Conservation (phyloP, 768 basidiomycete genomes). For the Rhizopogon rudus region DNA sequence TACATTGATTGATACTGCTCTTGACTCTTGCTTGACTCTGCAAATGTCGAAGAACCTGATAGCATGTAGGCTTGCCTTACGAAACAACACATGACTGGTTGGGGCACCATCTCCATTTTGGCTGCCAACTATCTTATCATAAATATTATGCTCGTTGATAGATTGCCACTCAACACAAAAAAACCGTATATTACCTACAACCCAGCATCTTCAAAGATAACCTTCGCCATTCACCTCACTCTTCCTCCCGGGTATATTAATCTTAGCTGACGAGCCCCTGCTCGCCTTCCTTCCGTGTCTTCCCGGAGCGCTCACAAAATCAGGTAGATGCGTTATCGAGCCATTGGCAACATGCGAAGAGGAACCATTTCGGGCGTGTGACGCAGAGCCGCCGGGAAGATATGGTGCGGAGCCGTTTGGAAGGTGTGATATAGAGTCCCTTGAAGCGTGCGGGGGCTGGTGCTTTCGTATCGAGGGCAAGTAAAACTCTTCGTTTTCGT, state of each 20-base stretch:
- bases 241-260: conserved; percentile 28
- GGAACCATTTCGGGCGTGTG: not conserved
- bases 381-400: not conserved
- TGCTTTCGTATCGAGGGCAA: conserved; percentile 53
- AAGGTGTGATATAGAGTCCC: not conserved
- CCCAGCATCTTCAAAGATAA: conserved; percentile 46
- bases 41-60: too few relatives aligned
- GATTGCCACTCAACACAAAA: not conserved
- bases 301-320: conserved; percentile 57
- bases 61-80: too few relatives aligned
- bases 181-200: not conserved
- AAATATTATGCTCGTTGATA: not conserved
- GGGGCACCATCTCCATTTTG: not conserved
- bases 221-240: conserved; percentile 44
- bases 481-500: conserved; percentile 65
- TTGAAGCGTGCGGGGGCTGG: conserved; percentile 5
- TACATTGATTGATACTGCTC: too few relatives aligned
- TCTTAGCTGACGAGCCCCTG: conserved; percentile 19
- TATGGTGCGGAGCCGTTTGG: not conserved
- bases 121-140: not conserved
- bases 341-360: conserved; percentile 22
- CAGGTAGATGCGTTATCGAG: conserved; percentile 52
- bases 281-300: conserved; percentile 23
- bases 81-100: too few relatives aligned
- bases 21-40: too few relatives aligned